Base-by-base conservation (phyloP, 2,329 filamentous ascomycete genomes). In the Paramyrothecium sp. region DNA sequence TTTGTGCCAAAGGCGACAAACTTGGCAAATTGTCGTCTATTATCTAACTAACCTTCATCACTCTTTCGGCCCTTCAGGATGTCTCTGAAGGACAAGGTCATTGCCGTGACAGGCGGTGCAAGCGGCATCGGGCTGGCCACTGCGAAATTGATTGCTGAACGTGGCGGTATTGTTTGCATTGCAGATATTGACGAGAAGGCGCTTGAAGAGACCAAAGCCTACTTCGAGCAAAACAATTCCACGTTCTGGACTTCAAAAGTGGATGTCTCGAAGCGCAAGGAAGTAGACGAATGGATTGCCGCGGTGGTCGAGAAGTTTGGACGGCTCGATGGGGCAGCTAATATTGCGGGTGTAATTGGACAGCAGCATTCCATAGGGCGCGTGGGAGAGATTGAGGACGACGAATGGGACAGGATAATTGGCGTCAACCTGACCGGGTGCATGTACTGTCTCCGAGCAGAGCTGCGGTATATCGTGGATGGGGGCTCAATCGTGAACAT, bases 401-500 rank as follows among this genome's bases (percentile, higher is more conserved):
- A 72, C 30, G 75, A 78, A 57, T 81, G 78, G 78, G 65, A 79
- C 53, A 73, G 68, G 54, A 78, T 78, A 50, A 75, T 81, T 19
- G 70, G 68, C 5, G 72, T 81, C 53, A 81, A 81, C 58, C 66
- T 81, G 51, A 80, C 77, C 2, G 78, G 79, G 2, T 75, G 72
- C 48, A 80, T 81, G 77, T 79, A 80, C 64, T 80, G 78, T 60
- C 59, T 81, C 60, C 71, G 78, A 38, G 76, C 76, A 10, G 65
- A 77, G 65, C 69, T 79, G 47, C 67, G 67, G 41, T 74, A 75
- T 46, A 75, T 85, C 51, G 72, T 73, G 2, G 71, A 78, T n/a
- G 77, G 79, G 1, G 82, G 81, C 1, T 83, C 81, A 60, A 85
- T 87, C 63, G 83, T 87, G 57, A 86, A 83, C 49, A 46, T 55